Conservation (phyloP, 2,329 filamentous ascomycete genomes). For the Colletotrichum brevisporum region DNA sequence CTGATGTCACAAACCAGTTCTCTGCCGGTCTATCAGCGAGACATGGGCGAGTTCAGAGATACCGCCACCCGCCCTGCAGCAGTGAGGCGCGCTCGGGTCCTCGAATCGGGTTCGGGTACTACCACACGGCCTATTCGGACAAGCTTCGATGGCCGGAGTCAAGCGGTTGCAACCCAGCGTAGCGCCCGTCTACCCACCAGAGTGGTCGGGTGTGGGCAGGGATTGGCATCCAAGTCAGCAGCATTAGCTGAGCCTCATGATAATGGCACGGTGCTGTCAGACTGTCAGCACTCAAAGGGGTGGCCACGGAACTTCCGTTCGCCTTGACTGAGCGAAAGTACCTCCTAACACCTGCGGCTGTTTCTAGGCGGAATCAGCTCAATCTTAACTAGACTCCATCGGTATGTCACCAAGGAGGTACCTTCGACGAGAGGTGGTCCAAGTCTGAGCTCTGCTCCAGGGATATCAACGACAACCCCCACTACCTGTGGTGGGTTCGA, state of each 20-base stretch:
- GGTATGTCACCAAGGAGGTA: neutral
- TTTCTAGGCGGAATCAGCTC: conserved; percentile 7
- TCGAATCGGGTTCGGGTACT: conserved; percentile 37
- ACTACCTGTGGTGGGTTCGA: neutral
- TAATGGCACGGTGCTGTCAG: conserved; percentile 2
- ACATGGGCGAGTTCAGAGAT: neutral
- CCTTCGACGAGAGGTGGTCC: neutral
- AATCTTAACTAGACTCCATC: neutral
- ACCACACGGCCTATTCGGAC: conserved; percentile 14
- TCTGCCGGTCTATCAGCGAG: conserved; percentile 10
- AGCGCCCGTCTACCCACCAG: neutral
- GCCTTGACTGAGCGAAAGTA: neutral
- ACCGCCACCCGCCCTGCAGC: conserved; percentile 11
- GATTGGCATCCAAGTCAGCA: neutral
- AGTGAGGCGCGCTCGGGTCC: conserved; percentile 28
- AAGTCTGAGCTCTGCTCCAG: conserved; percentile 19
- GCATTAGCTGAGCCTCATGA: conserved; percentile 1
- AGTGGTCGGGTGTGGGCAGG: neutral
- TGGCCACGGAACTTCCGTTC: neutral
- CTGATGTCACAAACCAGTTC: conserved; percentile 27
- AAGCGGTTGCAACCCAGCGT: conserved; percentile 1
- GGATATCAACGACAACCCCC: conserved; percentile 10
- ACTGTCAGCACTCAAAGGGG: conserved; percentile 6
- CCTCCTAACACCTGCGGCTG: neutral
- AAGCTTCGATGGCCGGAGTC: neutral